Conservation (phyloP, 1,284 basidiomycete species). For the Meira miltonrushii region DNA sequence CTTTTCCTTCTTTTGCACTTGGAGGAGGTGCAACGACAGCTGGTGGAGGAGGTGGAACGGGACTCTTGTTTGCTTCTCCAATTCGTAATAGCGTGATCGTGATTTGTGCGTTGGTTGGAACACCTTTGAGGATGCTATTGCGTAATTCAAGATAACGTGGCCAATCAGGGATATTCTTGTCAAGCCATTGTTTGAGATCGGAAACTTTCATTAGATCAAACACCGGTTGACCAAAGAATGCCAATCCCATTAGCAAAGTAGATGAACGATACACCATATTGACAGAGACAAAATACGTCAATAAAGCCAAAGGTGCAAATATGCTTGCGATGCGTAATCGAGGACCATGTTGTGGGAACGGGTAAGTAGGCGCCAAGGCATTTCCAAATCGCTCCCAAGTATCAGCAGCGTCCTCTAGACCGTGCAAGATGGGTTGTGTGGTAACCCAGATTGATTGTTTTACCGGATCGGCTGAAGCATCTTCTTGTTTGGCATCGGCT, state of each 20-base stretch:
- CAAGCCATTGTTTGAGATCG: constrained; percentile 50
- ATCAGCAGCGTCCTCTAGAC: constrained; percentile 58
- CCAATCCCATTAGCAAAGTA: constrained; percentile 57
- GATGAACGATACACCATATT: constrained; percentile 55
- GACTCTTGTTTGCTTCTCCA: constrained; percentile 56
- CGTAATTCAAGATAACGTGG: constrained; percentile 43
- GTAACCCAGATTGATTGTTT: constrained; percentile 47
- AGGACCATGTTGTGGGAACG: constrained; percentile 48
- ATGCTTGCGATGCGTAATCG: constrained; percentile 50
- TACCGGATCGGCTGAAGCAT: constrained; percentile 50
- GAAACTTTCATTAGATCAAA: constrained; percentile 52
- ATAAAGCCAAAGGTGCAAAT: constrained; percentile 51
- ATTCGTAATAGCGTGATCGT: constrained; percentile 59
- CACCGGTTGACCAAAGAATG: constrained; percentile 59
- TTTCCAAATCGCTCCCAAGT: constrained; percentile 55
- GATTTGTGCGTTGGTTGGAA: constrained; percentile 62
- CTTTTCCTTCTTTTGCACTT: constrained; percentile 17
- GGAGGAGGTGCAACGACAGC: constrained; percentile 34
- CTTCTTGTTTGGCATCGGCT: constrained; percentile 23
- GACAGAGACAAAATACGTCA: constrained; percentile 55
- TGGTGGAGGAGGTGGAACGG: constrained; percentile 56
- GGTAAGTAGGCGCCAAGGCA: constrained; percentile 54
- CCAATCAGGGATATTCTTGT: constrained; percentile 58
- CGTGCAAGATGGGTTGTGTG: constrained; percentile 54
- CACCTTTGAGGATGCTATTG: constrained; percentile 58